Evolutionary conservation across 2,329 filamentous ascomycete species (phyloP), one percentile per base, ranked within the genome.

Genomic region (Geosmithia putterillii): DNA sequence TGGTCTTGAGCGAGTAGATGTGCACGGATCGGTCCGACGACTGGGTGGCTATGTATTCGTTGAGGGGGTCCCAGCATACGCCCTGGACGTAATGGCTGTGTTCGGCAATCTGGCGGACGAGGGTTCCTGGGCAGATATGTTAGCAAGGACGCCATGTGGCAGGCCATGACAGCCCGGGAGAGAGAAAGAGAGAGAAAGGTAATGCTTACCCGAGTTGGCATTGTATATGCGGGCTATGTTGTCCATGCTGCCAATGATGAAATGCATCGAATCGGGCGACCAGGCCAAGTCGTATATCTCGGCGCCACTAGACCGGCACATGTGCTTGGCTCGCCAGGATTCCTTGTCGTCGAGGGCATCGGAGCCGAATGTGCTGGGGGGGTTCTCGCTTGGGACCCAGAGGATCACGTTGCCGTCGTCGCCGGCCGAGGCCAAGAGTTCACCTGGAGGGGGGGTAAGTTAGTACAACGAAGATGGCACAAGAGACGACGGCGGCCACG

Each of bases 211-310:
- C 54, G 85, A 92, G 50, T 85, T 83, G 45, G 89, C 86, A 63
- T 94, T 95, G 70, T 95, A 96, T 54, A 98, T 96, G 46, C 90
- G 79, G 46, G 92, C 89, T 59, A 96, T 83, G 60, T 98, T 98
- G 67, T 98, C 92, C 89, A 98, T 96, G 66, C 92, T 96, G 35
- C 92, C 92, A 20, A 94, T 95, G 54, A 98, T 95, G 68, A 98
- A 95, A 66, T 94, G 92, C 35, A 81, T 71, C 35, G 86, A 88
- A 62, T 98, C 92, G n/a, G 94, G 94, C 41, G 92, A 96, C 94
- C 92, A 98, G 42, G 92, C 92, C 45, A 98, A 69, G 62, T 98
- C 92, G 65, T 98, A 98, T 52, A 98, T 96, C 62, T 98, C 92
- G 10, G 89, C 87, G 32, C 89, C 90, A 48, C 85, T 86, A 39